Conservation (phyloP, 352 stramenopile species). For the Globisporangium recalcitrans region DNA sequence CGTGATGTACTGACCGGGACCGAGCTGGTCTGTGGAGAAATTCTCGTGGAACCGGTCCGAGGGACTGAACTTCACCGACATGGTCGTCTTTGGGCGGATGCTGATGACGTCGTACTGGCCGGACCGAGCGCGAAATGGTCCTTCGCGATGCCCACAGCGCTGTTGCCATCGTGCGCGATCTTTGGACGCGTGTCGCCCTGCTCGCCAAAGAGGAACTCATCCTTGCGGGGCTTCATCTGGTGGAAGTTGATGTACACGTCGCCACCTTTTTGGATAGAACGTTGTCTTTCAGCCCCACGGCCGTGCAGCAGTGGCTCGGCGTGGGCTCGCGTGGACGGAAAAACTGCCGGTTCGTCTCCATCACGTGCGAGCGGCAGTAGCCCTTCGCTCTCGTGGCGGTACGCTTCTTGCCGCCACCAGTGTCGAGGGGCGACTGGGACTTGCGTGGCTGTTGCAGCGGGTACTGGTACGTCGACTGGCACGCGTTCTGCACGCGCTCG, state of each 20-base stretch:
- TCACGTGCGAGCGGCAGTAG: conserved; percentile 37
- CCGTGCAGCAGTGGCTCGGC: conserved; percentile 12
- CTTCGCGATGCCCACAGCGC: conserved; percentile 22
- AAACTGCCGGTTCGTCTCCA: conserved; percentile 36
- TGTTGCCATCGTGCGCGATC: conserved; percentile 13
- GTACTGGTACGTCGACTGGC: conserved; percentile 46
- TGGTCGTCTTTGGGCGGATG: conserved; percentile 20
- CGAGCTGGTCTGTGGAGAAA: conserved; percentile 30
- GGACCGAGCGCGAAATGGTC: conserved; percentile 50
- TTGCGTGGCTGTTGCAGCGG: conserved; percentile 20
- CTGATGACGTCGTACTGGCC: conserved; percentile 45
- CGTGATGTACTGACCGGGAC: conserved; percentile 48
- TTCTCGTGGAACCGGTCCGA: conserved; percentile 54
- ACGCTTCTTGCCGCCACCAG: neutral
- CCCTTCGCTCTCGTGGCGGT: conserved; percentile 11
- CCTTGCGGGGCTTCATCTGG: conserved; percentile 27
- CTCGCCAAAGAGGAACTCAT: conserved; percentile 30
- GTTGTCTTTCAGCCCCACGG: conserved; percentile 23
- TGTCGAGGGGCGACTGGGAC: neutral
- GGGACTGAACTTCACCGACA: conserved; percentile 50
- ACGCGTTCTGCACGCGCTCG: conserved; percentile 34
- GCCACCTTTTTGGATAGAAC: conserved; percentile 18
- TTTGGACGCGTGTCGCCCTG: conserved; percentile 14
- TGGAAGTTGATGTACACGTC: conserved; percentile 47
- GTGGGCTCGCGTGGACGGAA: conserved; percentile 19